Percentiles rank a stretch among this genome's conserved stretches.
Evolutionary conservation across 345 rosid species (phyloP).

Genomic region (Dipteronia dyeriana): DNA sequence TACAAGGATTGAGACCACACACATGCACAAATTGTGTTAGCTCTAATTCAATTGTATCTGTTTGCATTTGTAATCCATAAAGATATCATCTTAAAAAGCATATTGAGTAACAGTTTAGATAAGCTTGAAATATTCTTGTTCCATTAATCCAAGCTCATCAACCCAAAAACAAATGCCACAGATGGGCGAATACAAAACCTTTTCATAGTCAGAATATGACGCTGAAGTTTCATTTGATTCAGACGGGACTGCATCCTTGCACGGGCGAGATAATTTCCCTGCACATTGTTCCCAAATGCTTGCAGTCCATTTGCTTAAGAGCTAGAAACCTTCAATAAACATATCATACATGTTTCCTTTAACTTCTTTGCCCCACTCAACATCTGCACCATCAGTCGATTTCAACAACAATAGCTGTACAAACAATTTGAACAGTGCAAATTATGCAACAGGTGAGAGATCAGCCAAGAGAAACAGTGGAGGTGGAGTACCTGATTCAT

Average conservation of each 20-base stretch:
- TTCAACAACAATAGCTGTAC: constrained; percentile 77
- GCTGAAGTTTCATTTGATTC: constrained; percentile 64
- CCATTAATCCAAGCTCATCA: constrained; percentile 6
- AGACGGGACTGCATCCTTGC: constrained; percentile 68
- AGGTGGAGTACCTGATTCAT: constrained; percentile 72
- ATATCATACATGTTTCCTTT: constrained; percentile 96
- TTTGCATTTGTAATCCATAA: constrained; percentile 4
- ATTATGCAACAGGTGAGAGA: neutral
- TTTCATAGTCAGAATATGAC: constrained; percentile 88
- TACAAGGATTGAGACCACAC: neutral
- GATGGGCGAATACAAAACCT: constrained; percentile 42
- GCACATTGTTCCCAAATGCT: constrained; percentile 99
- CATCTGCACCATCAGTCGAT: constrained; percentile 83
- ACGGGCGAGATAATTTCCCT: constrained; percentile 99
- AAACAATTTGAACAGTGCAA: constrained; percentile 11
- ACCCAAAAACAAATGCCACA: neutral
- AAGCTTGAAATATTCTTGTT: neutral
- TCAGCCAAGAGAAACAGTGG: neutral
- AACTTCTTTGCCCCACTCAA: constrained; percentile 93
- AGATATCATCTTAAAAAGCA: constrained; percentile 16
- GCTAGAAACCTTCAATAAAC: constrained; percentile 98
- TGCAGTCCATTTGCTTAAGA: constrained; percentile 93
- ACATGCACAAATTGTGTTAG: constrained; percentile 9
- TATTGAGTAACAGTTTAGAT: constrained; percentile 1
- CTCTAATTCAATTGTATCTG: constrained; percentile 7